A percentile compares a stretch with the other conserved stretches of the same genome.
These are phyloP conservation scores for Sporothrix curviconia DNA, from an alignment of 2,329 filamentous ascomycete species.

Conservation along the genomic window DNA sequence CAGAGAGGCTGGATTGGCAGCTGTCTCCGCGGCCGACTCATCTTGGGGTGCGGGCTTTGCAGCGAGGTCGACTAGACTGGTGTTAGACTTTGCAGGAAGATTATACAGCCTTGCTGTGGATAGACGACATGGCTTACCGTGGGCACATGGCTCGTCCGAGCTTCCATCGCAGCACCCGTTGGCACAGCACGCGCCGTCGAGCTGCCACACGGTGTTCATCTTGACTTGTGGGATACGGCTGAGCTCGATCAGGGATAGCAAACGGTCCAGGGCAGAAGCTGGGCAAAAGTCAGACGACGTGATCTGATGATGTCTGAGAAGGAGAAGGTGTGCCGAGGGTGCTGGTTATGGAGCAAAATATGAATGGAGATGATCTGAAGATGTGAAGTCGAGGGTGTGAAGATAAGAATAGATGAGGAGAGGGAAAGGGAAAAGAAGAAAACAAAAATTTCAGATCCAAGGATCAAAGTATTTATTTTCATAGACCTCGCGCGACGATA, in stretches of 20 bases:
- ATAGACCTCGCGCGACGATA: not conserved
- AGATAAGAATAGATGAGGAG: not conserved
- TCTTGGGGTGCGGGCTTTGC: not conserved
- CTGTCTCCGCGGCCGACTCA: too few relatives aligned
- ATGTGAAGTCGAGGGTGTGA: not conserved
- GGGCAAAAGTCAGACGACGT: not conserved
- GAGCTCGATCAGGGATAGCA: not conserved
- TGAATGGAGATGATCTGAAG: not conserved
- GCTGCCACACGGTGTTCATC: constrained; percentile 5
- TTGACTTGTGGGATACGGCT: not conserved
- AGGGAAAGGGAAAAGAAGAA: not conserved
- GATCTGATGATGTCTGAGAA: not conserved
- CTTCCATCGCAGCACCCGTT: constrained; percentile 5
- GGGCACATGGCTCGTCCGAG: not conserved
- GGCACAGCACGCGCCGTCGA: constrained; percentile 9
- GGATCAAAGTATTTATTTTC: too few relatives aligned
- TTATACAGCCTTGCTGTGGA: too few relatives aligned
- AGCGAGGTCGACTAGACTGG: too few relatives aligned
- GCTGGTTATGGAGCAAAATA: too few relatives aligned
- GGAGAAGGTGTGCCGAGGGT: not conserved
- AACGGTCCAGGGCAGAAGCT: not conserved
- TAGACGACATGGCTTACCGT: too few relatives aligned
- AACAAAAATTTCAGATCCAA: not conserved
- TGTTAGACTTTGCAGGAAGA: too few relatives aligned
- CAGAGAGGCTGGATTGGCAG: not conserved